Base-by-base conservation (phyloP, 495 filamentous ascomycete genomes). In the Haplographium delicatum region DNA sequence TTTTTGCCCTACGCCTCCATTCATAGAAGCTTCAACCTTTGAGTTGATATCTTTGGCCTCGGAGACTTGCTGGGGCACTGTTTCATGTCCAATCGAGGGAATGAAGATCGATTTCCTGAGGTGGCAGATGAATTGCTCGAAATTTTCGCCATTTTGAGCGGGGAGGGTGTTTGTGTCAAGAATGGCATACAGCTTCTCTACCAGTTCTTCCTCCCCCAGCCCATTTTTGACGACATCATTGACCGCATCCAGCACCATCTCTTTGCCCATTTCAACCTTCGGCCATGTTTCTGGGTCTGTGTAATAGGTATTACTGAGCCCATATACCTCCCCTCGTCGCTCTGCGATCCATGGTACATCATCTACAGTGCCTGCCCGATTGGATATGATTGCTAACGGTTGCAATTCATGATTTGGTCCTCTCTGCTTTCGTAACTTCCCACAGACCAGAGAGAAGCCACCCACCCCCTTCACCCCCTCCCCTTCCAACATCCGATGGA, bases 401-500 rank as follows among this genome's bases (percentile, higher is more conserved):
- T 89, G 79, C 15, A 83, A 58, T 6, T 65, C 65, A 16, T 67
- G 62, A 6, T 57, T 40, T n/a, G 56, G 50, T 11, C 60, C 60
- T 22, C 64, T 64, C 24, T 24, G 57, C 42, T 70, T 65, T 24
- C 83, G 78, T 49, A 95, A 65, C 50, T 83, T 79, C 5, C 93
- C 93, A 65, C 89, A 96, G 11, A 95, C 67, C n/a, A 98, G 73
- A 40, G 84, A 94, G 69, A 97, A 96, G 0, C 93, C 94, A 6
- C 94, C 94, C 1, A 96, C 87, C 30, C 79, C 81, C 50, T 82
- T 78, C 19, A 86, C 69, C 5, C 79, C 81, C 40, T 86, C 81
- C 19, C 65, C 75, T 27, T 77, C 73, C 10, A 96, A 74, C 63
- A 95, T 75, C 5, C 73, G 65, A 47, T 79, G 65, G 5, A 94